These are phyloP conservation scores for Trichosporon faecale DNA, from an alignment of 1,284 basidiomycete species.

Conservation along the genomic window DNA sequence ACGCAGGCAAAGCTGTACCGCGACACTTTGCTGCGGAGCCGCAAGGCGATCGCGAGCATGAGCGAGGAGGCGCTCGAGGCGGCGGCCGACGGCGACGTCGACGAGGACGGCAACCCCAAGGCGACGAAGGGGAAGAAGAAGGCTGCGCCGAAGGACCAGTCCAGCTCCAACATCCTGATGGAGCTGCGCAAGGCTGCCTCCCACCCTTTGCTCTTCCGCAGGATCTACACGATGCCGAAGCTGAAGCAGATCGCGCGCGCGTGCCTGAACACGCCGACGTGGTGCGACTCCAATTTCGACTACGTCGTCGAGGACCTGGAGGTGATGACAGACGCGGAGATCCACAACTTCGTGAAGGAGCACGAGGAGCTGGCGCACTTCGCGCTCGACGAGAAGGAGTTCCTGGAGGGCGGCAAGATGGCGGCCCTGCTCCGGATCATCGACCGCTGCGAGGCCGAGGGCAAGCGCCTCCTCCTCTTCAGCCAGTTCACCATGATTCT, in stretches of 20 bases:
- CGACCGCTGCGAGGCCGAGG: constrained; percentile 64
- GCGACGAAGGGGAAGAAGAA: constrained; percentile 61
- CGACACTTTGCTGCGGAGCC: constrained; percentile 77
- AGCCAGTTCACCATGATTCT: constrained; percentile 96
- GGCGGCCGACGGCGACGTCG: constrained; percentile 42
- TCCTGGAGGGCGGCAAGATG: constrained; percentile 87
- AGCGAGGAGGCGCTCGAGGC: constrained; percentile 56
- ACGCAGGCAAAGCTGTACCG: constrained; percentile 80
- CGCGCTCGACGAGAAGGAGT: constrained; percentile 70
- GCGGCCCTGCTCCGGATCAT: constrained; percentile 70
- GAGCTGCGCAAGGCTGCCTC: constrained; percentile 91
- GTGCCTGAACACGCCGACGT: constrained; percentile 86
- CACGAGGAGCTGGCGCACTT: constrained; percentile 81
- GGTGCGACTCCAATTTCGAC: constrained; percentile 68
- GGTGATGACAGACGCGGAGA: constrained; percentile 87
- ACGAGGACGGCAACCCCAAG: constrained; percentile 47
- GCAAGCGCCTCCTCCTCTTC: constrained; percentile 85
- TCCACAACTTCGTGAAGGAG: constrained; percentile 67
- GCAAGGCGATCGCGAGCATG: constrained; percentile 68
- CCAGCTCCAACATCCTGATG: constrained; percentile 81
- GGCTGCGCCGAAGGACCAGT: constrained; percentile 40
- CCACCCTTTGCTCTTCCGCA: constrained; percentile 93
- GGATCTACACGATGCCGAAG: constrained; percentile 72
- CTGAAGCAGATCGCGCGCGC: constrained; percentile 73
- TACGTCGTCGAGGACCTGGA: constrained; percentile 85